Base-by-base conservation (phyloP, 129 eudicot genomes). In the Tanacetum coccineum region DNA sequence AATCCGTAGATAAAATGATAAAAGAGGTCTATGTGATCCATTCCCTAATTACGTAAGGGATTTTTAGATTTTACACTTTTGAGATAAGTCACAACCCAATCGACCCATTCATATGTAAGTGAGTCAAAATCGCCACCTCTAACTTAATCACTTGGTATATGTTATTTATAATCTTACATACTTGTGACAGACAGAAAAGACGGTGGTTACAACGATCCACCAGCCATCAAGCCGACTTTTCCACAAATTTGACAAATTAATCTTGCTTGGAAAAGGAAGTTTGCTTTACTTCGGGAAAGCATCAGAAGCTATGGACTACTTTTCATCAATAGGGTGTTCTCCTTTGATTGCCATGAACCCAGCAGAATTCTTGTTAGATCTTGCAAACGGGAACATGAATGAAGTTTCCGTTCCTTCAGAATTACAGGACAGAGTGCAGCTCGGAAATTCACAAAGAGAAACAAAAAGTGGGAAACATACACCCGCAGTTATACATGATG, bases 171-270 rank as follows among this genome's bases (percentile, higher is more conserved):
- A 36, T 36, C 8, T 36, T 36, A 36, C 42, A 20, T 40, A 9
- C 26, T 4, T 25, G 13, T 50, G 30, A 60, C 59, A 76, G 80
- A 70, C 58, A 0, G 66, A 53, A 0, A 80, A 82, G 62, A 83
- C 82, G 6, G 80, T 83, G 26, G 28, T 83, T 44, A 79, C 79
- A 1, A 79, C 87, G 15, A 83, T 83, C 42, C 87, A 83, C 49
- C 87, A 83, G 42, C 88, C 88, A 57, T 83, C 88, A 0, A 80
- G 88, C 52, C 51, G 84, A 67, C 70, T 83, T 30, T 83, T 67
- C 19, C 71, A 78, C 64, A 76, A 79, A 67, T 83, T 83, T 48
- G 77, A 83, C 60, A 83, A 83, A 59, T 59, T 79, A 25, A 28
- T 83, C 49, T 62, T 83, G 32, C 69, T 83, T 22, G 80, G 82